Conservation (phyloP, 2,329 filamentous ascomycete species). For the Hymenoscyphus fructigenus region DNA sequence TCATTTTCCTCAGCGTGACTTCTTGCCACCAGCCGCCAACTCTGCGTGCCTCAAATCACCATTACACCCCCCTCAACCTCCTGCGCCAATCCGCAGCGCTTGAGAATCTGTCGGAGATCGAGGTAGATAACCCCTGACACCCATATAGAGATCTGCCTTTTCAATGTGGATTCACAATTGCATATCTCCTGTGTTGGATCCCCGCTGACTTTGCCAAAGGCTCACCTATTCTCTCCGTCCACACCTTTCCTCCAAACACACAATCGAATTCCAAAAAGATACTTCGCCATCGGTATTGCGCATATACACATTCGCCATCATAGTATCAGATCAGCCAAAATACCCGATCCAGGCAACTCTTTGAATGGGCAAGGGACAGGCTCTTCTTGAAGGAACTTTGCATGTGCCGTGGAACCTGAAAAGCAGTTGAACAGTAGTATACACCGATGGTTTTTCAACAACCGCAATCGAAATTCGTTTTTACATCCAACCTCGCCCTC, state of each 20-base stretch:
- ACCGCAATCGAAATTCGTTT: neutral
- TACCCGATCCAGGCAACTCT: neutral
- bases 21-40: neutral
- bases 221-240: neutral
- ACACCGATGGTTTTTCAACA: neutral
- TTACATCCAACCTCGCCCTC: neutral
- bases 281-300: neutral
- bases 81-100: constrained; percentile 1
- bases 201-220: neutral
- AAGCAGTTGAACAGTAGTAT: neutral
- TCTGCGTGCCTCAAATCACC: neutral
- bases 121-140: constrained; percentile 1
- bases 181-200: neutral
- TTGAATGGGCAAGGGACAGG: neutral
- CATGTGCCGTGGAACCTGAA: constrained; percentile 5
- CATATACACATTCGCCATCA: neutral
- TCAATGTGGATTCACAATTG: constrained; percentile 1
- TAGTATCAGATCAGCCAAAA: neutral
- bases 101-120: neutral
- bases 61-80: neutral
- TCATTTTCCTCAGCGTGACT: constrained; percentile 1
- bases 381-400: neutral
- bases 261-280: neutral
- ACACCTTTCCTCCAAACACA: neutral
- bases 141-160: neutral